Base-by-base conservation (phyloP, 495 filamentous ascomycete genomes). In the Hypoxylon fuscum region DNA sequence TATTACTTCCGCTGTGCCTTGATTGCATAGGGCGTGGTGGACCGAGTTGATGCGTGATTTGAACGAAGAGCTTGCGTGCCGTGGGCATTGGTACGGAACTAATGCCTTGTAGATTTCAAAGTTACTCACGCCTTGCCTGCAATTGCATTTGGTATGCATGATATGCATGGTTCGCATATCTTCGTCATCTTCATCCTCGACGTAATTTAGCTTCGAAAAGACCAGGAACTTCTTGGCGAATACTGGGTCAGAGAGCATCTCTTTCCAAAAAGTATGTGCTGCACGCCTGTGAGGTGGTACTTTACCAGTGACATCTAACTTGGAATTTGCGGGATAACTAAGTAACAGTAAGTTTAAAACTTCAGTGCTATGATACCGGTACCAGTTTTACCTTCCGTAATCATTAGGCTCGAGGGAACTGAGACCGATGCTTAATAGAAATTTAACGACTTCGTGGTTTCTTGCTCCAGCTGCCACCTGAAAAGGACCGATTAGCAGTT, bases 71-170 rank as follows among this genome's bases (percentile, higher is more conserved):
- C 3, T 12, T 15, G 10, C 20, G 29, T 59, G 61, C 12, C 2
- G 31, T 10, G 54, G 55, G 14, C 55, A 59, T 44, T 32, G 48
- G 27, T 49, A 55, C 1, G 61, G 61, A 48, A 59, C 32, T 0
- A 64, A 22, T 43, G 20, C 25, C 18, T 38, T n/a, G 12, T 54
- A 59, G 5, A 25, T 5, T 12, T 48, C 15, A 0, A 34, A 0
- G 15, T 43, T 2, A 7, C 8, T 2, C 2, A 22, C 5, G n/a
- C 47, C 17, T 3, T 0, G 1, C 0, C 1, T 1, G 12, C 61
- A 59, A 4, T 1, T 23, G 12, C 61, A 58, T 49, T 7, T 3
- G 1, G 31, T 15, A 8, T 10, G 25, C 6, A 0, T 15, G 2
- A 15, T 15, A 2, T 25, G 17, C 2, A n/a, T 6, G n/a, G n/a